Conservation (phyloP, 2,329 filamentous ascomycete genomes). For the Cladophialophora immunda region DNA sequence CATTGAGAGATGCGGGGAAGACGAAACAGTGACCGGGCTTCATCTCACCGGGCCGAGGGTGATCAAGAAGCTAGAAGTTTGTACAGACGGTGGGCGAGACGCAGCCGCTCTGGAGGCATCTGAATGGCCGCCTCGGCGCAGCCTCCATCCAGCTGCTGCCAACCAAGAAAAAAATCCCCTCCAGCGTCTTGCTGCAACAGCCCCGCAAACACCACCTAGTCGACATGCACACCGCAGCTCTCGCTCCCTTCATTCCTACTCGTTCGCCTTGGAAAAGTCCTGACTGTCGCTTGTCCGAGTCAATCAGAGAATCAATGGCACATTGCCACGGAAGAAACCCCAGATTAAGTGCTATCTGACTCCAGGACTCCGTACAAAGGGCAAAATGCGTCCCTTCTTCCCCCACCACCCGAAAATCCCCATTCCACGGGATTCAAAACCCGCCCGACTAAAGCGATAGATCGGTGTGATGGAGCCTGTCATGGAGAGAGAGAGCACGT, state of each 20-base stretch:
- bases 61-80: neutral
- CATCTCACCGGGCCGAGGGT: neutral
- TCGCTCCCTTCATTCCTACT: neutral
- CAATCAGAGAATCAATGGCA: too few species aligned
- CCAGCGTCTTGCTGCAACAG: neutral
- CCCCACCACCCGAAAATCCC: neutral
- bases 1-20: neutral
- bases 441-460: neutral
- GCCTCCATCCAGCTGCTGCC: neutral
- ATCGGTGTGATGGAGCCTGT: neutral
- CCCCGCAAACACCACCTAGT: neutral
- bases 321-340: neutral
- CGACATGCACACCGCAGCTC: neutral
- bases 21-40: neutral
- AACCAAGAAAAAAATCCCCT: neutral
- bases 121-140: too few species aligned
- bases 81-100: too few species aligned
- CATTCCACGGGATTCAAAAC: constrained; percentile 19
- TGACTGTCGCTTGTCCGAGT: neutral
- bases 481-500: constrained; percentile 16
- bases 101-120: too few species aligned
- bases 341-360: neutral
- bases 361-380: neutral
- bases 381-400: neutral
- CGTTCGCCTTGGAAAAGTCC: neutral